phyloP scores from a whole-genome alignment of 768 basidiomycete species.

The Galerina marginata region DNA sequence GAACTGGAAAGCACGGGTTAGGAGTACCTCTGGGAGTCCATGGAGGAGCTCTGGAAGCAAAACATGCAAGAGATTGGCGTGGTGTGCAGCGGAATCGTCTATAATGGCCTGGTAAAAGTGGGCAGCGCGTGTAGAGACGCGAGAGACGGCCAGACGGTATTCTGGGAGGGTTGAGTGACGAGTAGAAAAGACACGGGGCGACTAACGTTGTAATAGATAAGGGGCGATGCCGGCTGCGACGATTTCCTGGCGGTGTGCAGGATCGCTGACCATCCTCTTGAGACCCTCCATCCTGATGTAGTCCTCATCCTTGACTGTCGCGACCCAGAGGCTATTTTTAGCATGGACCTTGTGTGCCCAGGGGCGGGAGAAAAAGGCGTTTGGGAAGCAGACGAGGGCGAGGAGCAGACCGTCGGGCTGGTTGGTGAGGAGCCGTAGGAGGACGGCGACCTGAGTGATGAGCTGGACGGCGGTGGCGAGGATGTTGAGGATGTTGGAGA shows the following conservation, averaged over 20 bases:
- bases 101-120: conserved; percentile 44
- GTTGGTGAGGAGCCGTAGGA: conserved; percentile 57
- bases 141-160: conserved; percentile 37
- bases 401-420: conserved; percentile 71
- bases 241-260: conserved; percentile 71
- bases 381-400: conserved; percentile 58
- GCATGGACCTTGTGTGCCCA: conserved; percentile 23
- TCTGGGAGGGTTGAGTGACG: conserved; percentile 23
- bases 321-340: conserved; percentile 60
- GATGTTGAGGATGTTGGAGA: conserved; percentile 49
- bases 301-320: conserved; percentile 66
- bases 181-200: neutral
- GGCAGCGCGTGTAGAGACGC: conserved; percentile 41
- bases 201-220: conserved; percentile 59
- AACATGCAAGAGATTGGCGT: conserved; percentile 34
- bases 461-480: conserved; percentile 55
- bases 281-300: conserved; percentile 70
- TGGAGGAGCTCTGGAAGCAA: conserved; percentile 59
- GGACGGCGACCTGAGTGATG: conserved; percentile 64
- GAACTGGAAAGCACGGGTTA: neutral
- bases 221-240: conserved; percentile 67
- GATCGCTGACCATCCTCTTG: conserved; percentile 57
- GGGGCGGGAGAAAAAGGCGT: conserved; percentile 52
- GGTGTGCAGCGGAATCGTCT: conserved; percentile 26
- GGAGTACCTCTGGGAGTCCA: conserved; percentile 63